phyloP scores from a whole-genome alignment of 306 rosid genomes.

The Prunus mume region DNA sequence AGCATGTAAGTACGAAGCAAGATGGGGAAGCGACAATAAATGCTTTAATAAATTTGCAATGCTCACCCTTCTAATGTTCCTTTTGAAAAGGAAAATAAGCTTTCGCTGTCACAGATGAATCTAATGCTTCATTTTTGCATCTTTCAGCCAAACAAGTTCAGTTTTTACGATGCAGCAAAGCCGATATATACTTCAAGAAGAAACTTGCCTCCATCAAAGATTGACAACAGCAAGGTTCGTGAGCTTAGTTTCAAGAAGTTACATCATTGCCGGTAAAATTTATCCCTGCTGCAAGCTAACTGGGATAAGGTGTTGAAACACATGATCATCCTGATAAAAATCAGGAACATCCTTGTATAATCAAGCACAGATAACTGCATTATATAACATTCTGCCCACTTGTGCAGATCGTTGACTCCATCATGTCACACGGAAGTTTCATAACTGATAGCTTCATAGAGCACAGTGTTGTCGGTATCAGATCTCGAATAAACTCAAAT shows the following conservation, averaged over 20 bases:
- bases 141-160: slow-evolving; percentile 59
- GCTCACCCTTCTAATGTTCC: no score
- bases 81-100: not conserved
- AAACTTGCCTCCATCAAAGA: slow-evolving; percentile 89
- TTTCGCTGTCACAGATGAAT: not conserved
- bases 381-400: slow-evolving; percentile 12
- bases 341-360: not conserved
- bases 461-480: slow-evolving; percentile 88
- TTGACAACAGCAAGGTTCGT: slow-evolving; percentile 77
- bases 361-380: not conserved
- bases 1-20: slow-evolving; percentile 57
- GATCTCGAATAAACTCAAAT: slow-evolving; percentile 78
- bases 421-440: slow-evolving; percentile 93
- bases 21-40: not conserved
- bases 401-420: slow-evolving; percentile 83
- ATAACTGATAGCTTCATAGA: slow-evolving; percentile 66
- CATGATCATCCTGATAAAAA: no score
- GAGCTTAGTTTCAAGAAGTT: no score
- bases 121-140: not conserved
- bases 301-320: no score
- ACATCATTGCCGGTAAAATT: no score
- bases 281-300: no score
- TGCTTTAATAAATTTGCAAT: not conserved
- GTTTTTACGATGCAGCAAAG: slow-evolving; percentile 80
- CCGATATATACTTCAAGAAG: slow-evolving; percentile 93